Evolutionary conservation across 345 rosid genomes (phyloP).

Genomic region (Corymbia maculata): DNA sequence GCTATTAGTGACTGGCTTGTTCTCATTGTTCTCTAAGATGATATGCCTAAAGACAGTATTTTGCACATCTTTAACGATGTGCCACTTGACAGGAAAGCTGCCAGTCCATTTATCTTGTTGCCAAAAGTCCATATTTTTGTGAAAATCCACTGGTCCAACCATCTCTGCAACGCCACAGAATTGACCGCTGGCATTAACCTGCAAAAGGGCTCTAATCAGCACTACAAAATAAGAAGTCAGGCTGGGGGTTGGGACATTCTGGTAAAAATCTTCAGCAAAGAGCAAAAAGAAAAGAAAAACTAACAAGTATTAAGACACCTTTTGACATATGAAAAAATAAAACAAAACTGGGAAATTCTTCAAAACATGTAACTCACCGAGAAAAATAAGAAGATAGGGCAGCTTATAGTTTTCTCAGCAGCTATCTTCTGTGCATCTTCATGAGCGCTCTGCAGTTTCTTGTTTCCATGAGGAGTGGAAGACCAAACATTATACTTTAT

Average conservation of each 20-base stretch:
- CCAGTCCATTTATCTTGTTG: slow-evolving; percentile 99
- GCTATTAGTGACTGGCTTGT: slow-evolving; percentile 95
- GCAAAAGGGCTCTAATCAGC: slow-evolving; percentile 3
- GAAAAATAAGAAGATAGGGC: slow-evolving; percentile 80
- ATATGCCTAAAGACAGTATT: slow-evolving; percentile 75
- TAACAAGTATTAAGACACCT: background rate
- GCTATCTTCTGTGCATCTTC: slow-evolving; percentile 66
- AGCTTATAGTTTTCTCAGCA: slow-evolving; percentile 37
- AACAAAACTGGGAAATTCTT: background rate
- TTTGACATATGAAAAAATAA: background rate
- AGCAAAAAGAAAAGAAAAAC: background rate
- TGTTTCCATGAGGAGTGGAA: slow-evolving; percentile 92
- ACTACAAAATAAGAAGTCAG: background rate
- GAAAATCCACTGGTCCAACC: slow-evolving; percentile 79
- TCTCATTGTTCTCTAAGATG: slow-evolving; percentile 82
- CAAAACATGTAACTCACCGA: slow-evolving; percentile 45
- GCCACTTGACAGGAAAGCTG: slow-evolving; percentile 94
- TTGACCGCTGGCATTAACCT: slow-evolving; percentile 98
- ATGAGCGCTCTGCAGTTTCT: slow-evolving; percentile 69
- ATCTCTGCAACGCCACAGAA: slow-evolving; percentile 98
- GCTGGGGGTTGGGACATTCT: background rate
- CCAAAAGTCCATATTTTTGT: slow-evolving; percentile 92
- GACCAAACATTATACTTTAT: slow-evolving; percentile 93
- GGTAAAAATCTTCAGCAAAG: background rate
- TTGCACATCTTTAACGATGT: slow-evolving; percentile 75